Base-by-base conservation (phyloP, 495 filamentous ascomycete species). In the Penicillium ochrochloron region DNA sequence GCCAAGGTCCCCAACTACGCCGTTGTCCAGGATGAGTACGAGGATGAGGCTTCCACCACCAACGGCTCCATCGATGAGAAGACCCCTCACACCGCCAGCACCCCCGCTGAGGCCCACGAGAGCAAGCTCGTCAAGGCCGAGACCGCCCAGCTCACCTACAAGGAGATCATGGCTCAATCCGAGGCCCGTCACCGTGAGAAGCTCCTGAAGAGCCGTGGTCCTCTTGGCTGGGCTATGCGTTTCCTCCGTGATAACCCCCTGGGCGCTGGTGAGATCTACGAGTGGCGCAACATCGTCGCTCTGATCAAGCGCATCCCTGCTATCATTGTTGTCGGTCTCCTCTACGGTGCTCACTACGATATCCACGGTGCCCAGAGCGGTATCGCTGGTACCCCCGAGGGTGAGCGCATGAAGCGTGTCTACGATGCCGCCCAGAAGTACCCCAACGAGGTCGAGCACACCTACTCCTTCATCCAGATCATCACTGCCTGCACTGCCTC, bases 361-460 rank as follows among this genome's bases (percentile, higher is more conserved):
- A 90, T 92, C 75, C 89, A 91, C 81, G 80, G 81, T 37, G 82
- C 88, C 17, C 88, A 91, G 79, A 78, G 76, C 55, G 88, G 89
- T 72, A 78, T 88, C 42, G 63, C 78, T 5, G 88, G 88, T 46
- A 90, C 88, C 1, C 88, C 88, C 6, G 88, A 91, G 54, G 89
- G 88, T 41, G 78, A 79, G 55, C 87, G 89, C 60, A 89, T 89
- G 84, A 70, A 83, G 71, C 75, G 78, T 44, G 85, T 87, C 23
- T 88, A 89, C 69, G 77, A 79, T 17, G 73, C 81, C 37, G 85
- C 87, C 11, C 66, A 82, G 37, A 87, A 90, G 71, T 93, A 88
- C 76, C 85, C 90, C 76, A 92, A 92, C 77, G 84, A 87, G 69
- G 87, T 89, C 73, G 90, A 93, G 76, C 86, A 92, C 78, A 83